Conservation (phyloP, 2,329 filamentous ascomycete genomes). For the Myriangium duriaei region DNA sequence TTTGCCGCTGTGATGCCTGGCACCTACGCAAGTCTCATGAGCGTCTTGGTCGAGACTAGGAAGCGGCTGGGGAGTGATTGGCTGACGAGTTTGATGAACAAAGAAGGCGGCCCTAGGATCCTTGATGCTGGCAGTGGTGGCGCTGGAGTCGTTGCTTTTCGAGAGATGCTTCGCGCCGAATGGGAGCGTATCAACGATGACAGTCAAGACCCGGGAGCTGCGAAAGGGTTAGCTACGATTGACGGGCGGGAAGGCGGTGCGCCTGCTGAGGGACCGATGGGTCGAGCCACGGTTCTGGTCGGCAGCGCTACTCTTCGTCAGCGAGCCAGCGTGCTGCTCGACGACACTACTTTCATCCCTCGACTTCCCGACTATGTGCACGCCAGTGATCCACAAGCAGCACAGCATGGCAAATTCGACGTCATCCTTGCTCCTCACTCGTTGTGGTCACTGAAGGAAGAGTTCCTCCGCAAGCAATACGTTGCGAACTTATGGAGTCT, state of each 20-base stretch:
- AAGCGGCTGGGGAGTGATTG: conserved; percentile 59
- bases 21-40: conserved; percentile 55
- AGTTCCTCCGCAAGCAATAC: conserved; percentile 63
- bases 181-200: conserved; percentile 54
- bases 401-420: conserved; percentile 53
- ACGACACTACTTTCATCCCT: conserved; percentile 86
- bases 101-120: conserved; percentile 50
- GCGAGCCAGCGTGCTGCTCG: conserved; percentile 61
- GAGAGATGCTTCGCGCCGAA: conserved; percentile 67
- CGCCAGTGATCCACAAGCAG: conserved; percentile 37
- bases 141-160: conserved; percentile 61
- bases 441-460: conserved; percentile 63
- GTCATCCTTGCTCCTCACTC: conserved; percentile 81
- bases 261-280: conserved; percentile 39
- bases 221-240: conserved; percentile 19
- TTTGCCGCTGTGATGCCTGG: conserved; percentile 57
- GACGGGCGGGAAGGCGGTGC: conserved; percentile 27
- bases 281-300: conserved; percentile 69
- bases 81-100: conserved; percentile 51
- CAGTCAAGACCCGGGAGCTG: conserved; percentile 11
- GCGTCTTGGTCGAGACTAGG: conserved; percentile 58
- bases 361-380: conserved; percentile 78
- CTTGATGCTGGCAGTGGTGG: conserved; percentile 66
- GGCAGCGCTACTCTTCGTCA: conserved; percentile 63
- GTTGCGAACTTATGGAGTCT: conserved; percentile 84